Conservation (phyloP, 169 alveolate genomes). For the Cryptosporidium ryanae region DNA sequence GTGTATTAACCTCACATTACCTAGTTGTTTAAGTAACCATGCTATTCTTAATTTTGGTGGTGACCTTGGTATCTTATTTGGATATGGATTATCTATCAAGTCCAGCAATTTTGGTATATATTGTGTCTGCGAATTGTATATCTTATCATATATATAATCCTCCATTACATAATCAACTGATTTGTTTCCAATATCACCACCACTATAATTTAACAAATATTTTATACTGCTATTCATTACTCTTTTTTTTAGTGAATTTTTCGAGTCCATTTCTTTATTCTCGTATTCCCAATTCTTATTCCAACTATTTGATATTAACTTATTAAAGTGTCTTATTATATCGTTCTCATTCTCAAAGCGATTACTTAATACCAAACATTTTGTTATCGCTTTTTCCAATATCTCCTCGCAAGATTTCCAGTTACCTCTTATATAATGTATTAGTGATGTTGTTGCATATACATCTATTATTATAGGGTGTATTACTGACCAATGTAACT, state of each 20-base stretch:
- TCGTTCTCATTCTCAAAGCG: conserved; percentile 31
- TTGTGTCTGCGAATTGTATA: conserved; percentile 16
- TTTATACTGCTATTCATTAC: conserved; percentile 48
- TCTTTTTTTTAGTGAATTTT: conserved; percentile 18
- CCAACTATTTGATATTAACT: background rate
- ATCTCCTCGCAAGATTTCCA: conserved; percentile 67
- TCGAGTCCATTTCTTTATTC: conserved; percentile 24
- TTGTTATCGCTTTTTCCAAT: conserved; percentile 62
- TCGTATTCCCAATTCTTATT: conserved; percentile 67
- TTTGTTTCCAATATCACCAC: background rate
- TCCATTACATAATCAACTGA: background rate
- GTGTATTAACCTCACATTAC: conserved; percentile 39
- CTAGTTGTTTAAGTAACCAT: conserved; percentile 63
- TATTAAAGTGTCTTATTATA: conserved; percentile 43
- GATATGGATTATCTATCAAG: conserved; percentile 56
- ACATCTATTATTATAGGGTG: conserved; percentile 73
- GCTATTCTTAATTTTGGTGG: conserved; percentile 69
- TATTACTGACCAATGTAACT: conserved; percentile 59
- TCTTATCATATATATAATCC: conserved; percentile 7
- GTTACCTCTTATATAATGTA: conserved; percentile 58
- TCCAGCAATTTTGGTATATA: conserved; percentile 26
- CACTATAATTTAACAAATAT: conserved; percentile 7
- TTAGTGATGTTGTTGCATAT: conserved; percentile 50
- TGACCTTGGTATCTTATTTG: conserved; percentile 39
- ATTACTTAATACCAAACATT: conserved; percentile 51